Base-by-base conservation (phyloP, 108 stramenopile genomes). In the Skeletonema costatum region DNA sequence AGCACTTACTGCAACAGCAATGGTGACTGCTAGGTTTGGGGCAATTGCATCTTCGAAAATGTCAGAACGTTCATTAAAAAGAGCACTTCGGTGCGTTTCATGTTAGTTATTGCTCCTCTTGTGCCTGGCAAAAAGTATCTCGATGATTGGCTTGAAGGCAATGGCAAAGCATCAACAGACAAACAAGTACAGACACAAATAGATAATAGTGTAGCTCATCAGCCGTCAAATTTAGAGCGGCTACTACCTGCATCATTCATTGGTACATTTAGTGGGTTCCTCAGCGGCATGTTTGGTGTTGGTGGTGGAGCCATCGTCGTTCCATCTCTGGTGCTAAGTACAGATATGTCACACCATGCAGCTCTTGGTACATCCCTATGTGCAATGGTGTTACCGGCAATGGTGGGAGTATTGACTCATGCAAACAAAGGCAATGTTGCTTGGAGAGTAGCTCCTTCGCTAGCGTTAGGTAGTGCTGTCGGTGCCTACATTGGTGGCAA, bases 291-390 rank as follows among this genome's bases (percentile, higher is more conserved):
- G 61, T 97, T 98, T 74, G 97, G 97, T 11, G 95, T 98, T 29
- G 97, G 97, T 8, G 97, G 97, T 4, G 97, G 96, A 0, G 87
- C 93, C 2, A 76, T 98, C 60, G 94, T 97, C 32, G 96, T 98
- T 29, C 96, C 97, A 58, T 81, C 94, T 0, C 77, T 98, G 10
- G 85, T 92, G 5, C 50, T 96, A 0, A 60, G 71, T 44, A 94
- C 93, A 9, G 91, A 93, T 64, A 87, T 92, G 77, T 73, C 86
- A 12, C 94, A 98, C 60, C 92, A 98, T 67, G 80, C 90, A 77
- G 97, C 96, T 0, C 70, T 98, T 17, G 97, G 95, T 29, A 96
- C 96, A 1, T 91, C 89, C 10, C 74, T 97, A 13, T 87, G 89
- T 36, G 95, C 94, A 48, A 95, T 97, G 96, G 79, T 82, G 0